A percentile compares a stretch with the other conserved stretches of the same genome.
Conservation (phyloP, 192 early-diverging fungal genomes). For the Entomortierella chlamydospora region DNA sequence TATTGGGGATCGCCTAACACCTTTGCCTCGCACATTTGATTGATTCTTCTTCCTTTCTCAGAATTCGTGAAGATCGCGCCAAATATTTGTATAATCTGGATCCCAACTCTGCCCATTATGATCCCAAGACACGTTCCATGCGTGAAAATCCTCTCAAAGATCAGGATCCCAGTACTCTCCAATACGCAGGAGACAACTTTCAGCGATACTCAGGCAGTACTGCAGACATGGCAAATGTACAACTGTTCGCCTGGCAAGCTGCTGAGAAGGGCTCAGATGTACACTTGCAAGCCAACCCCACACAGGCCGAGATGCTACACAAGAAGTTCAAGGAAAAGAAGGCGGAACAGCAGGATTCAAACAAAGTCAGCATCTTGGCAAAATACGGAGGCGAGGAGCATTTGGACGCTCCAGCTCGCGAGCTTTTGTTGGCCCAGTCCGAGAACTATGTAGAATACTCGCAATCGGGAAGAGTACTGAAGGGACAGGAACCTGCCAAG, state of each 20-base stretch:
- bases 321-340: constrained; percentile 88
- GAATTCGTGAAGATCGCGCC: constrained; percentile 99
- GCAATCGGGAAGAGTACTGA: constrained; percentile 87
- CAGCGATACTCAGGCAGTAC: constrained; percentile 90
- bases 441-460: constrained; percentile 98
- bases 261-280: constrained; percentile 84
- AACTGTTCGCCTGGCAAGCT: constrained; percentile 96
- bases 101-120: constrained; percentile 95
- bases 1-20: not conserved
- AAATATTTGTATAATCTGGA: constrained; percentile 98
- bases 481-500: constrained; percentile 84
- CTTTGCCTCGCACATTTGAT: not conserved
- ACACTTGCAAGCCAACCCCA: constrained; percentile 96
- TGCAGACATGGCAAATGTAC: constrained; percentile 81
- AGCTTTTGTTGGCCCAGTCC: constrained; percentile 90
- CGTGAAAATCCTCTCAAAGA: constrained; percentile 92
- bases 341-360: constrained; percentile 76
- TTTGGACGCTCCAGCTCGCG: constrained; percentile 88
- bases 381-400: constrained; percentile 98
- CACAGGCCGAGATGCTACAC: constrained; percentile 92
- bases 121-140: constrained; percentile 99
- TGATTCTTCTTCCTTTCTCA: constrained; percentile 19
- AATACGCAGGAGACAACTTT: constrained; percentile 94
- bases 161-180: constrained; percentile 64
- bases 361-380: constrained; percentile 82